Conservation (phyloP, 352 stramenopile genomes). For the Phytophthora brassicae region DNA sequence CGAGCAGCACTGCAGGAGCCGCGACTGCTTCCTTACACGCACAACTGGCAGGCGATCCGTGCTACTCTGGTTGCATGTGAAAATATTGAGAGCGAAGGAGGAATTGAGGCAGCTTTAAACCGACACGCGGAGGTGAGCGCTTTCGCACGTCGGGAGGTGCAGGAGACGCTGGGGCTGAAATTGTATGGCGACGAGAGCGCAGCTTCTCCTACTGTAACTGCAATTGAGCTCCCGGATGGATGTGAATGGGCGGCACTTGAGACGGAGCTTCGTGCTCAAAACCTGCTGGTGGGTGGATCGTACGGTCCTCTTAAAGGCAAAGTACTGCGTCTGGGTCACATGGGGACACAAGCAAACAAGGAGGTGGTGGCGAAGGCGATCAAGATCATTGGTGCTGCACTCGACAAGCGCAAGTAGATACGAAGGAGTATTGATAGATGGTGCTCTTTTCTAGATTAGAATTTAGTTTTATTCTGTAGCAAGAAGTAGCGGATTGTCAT, state of each 20-base stretch:
- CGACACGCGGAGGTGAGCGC: slow-evolving; percentile 41
- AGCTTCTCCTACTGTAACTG: slow-evolving; percentile 50
- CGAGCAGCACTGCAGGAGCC: slow-evolving; percentile 32
- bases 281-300: slow-evolving; percentile 46
- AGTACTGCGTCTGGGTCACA: slow-evolving; percentile 56
- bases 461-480: slow-evolving; percentile 41
- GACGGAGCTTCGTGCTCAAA: slow-evolving; percentile 33
- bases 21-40: slow-evolving; percentile 49
- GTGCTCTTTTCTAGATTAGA: not conserved
- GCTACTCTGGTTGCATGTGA: slow-evolving; percentile 41
- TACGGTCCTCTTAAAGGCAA: slow-evolving; percentile 48
- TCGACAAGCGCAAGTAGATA: slow-evolving; percentile 34
- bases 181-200: slow-evolving; percentile 40
- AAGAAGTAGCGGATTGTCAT: slow-evolving; percentile 61
- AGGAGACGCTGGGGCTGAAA: slow-evolving; percentile 33
- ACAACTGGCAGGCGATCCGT: slow-evolving; percentile 60
- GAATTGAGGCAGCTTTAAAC: slow-evolving; percentile 26
- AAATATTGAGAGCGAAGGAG: slow-evolving; percentile 39
- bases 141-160: slow-evolving; percentile 36
- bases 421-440: not conserved
- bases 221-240: slow-evolving; percentile 37
- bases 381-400: slow-evolving; percentile 26
- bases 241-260: slow-evolving; percentile 37
- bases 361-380: slow-evolving; percentile 39
- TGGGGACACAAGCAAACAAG: slow-evolving; percentile 51